Base-by-base conservation (phyloP, 495 filamentous ascomycete genomes). In the Penicillium bialowiezense region DNA sequence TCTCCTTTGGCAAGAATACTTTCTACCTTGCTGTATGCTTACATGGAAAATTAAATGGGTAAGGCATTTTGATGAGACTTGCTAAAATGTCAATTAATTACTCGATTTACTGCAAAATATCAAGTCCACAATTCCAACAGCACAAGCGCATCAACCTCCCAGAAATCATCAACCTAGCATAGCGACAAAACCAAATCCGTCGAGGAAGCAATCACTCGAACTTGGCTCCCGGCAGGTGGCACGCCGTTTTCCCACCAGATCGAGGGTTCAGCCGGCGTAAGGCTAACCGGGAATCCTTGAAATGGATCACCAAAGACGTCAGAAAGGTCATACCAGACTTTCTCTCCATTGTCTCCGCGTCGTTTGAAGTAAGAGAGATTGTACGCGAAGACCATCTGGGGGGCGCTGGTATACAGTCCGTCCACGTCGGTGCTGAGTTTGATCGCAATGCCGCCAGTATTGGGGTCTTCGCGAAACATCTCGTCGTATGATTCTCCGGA, bases 251-350 rank as follows among this genome's bases (percentile, higher is more conserved):
- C 37, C 80, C 80, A 84, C 12, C 45, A 42, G 70, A 83, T 50
- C 50, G 41, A 15, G 42, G 70, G 71, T 60, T 73, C 63, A 1
- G 62, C 48, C 15, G 74, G 74, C 19, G 51, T 17, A 32, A 79
- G 44, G 5, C 46, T 62, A 20, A 83, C 57, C 32, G 62, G 62
- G 2, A 69, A 44, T 3, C 78, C 80, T 33, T 47, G 50, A 51
- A 84, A 83, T 6, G 77, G 71, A 47, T 82, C 75, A 2, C 81
- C 81, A 52, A 79, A 79, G 5, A 83, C 75, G 60, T 79, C 73
- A 15, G 68, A 73, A 32, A 84, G 59, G 57, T 82, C 78, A 51
- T 81, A 83, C 78, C 78, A 85, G 26, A 85, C 65, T 2, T 62
- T 57, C 1, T 33, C 29, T 12, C 33, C 5, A 1, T 14, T 45